A percentile compares a stretch with the other conserved stretches of the same genome.
Conservation (phyloP, 106 monocot genomes). For the Platanthera zijinensis region DNA sequence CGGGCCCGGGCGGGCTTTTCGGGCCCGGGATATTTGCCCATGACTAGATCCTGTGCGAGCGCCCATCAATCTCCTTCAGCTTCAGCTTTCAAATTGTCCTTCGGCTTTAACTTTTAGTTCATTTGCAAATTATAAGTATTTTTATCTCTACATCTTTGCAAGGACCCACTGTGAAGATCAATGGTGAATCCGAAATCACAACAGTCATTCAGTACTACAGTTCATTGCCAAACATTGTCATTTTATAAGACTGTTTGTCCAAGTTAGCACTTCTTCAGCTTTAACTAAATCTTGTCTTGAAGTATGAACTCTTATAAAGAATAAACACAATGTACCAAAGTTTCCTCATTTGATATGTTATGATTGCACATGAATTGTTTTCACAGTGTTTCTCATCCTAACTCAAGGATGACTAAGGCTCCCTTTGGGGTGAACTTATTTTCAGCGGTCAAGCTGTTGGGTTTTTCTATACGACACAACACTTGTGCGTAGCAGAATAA, state of each 20-base stretch:
- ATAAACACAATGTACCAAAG: background rate
- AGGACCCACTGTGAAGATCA: conserved; percentile 24
- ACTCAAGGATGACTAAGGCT: background rate
- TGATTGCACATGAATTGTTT: conserved; percentile 15
- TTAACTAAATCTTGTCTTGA: background rate
- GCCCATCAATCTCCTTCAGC: too few species aligned
- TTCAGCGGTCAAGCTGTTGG: too few species aligned
- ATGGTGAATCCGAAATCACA: conserved; percentile 14
- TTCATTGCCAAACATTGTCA: conserved; percentile 31
- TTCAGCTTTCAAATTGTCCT: too few species aligned
- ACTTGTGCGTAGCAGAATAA: too few species aligned
- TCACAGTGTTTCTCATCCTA: conserved; percentile 5
- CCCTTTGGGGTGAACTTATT: too few species aligned
- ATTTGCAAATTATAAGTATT: background rate
- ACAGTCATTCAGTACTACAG: conserved; percentile 29
- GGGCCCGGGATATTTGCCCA: too few species aligned
- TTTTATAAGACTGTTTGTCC: conserved; percentile 28
- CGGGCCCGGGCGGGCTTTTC: too few species aligned
- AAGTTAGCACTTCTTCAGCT: conserved; percentile 15
- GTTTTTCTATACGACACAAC: too few species aligned
- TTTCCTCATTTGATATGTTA: conserved; percentile 7
- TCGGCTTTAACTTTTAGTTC: too few species aligned
- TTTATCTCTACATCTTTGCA: conserved; percentile 28
- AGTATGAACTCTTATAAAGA: background rate
- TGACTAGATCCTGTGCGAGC: too few species aligned